Evolutionary conservation across 1,139 yeast species (phyloP).

Genomic region (Taphrina flavorubra): DNA sequence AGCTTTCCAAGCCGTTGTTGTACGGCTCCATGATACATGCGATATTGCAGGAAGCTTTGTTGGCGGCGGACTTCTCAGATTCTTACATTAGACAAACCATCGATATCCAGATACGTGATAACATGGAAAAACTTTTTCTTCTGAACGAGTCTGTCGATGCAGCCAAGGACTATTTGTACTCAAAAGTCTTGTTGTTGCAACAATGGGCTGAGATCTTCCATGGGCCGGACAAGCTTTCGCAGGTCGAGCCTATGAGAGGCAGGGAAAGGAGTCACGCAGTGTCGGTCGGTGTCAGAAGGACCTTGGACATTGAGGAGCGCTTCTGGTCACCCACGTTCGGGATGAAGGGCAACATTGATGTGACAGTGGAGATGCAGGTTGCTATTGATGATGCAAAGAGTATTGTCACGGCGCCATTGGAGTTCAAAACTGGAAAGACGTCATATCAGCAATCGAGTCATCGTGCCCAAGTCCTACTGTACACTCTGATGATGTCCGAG

Average conservation of each 20-base stretch:
- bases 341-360: constrained; percentile 88
- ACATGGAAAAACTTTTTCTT: constrained; percentile 63
- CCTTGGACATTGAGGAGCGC: constrained; percentile 85
- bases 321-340: constrained; percentile 93
- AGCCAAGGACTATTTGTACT: constrained; percentile 58
- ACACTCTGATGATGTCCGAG: constrained; percentile 78
- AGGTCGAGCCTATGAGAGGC: constrained; percentile 29
- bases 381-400: constrained; percentile 42
- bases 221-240: constrained; percentile 43
- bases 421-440: constrained; percentile 78
- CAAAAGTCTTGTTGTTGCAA: constrained; percentile 64
- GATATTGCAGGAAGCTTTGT: constrained; percentile 72
- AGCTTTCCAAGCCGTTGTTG: constrained; percentile 64
- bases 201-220: constrained; percentile 66
- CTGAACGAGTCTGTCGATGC: constrained; percentile 61
- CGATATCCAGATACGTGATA: constrained; percentile 56
- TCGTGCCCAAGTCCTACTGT: constrained; percentile 86
- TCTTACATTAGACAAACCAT: constrained; percentile 58
- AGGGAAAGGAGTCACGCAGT: constrained; percentile 35
- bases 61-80: constrained; percentile 55
- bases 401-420: constrained; percentile 63
- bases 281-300: constrained; percentile 59
- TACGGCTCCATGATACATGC: constrained; percentile 82
- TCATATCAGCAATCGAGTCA: constrained; percentile 64
- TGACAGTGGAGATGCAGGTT: constrained; percentile 69